Conservation (phyloP, 805 yeast genomes). For the Saccharomyces paradoxus region DNA sequence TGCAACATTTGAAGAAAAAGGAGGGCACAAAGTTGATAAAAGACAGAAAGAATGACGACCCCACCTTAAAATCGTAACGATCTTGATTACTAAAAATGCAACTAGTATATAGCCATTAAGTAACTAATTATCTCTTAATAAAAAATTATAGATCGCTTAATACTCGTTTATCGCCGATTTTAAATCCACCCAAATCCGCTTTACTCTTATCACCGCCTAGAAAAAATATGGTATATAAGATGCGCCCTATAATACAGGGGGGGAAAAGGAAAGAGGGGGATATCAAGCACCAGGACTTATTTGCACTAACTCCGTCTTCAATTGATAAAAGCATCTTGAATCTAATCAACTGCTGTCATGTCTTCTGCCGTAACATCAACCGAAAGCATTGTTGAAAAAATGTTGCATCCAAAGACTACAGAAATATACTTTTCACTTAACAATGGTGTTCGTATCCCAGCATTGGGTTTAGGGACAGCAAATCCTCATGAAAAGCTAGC, state of each 20-base stretch:
- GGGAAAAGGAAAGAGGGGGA: background rate
- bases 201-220: background rate
- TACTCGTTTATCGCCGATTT: background rate
- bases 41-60: background rate
- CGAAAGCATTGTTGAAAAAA: background rate
- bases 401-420: constrained; percentile 30
- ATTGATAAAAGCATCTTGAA: background rate
- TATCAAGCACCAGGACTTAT: background rate
- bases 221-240: background rate
- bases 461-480: constrained; percentile 63
- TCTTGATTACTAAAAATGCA: background rate
- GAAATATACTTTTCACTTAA: constrained; percentile 40
- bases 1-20: background rate
- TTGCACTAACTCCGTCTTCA: background rate
- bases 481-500: constrained; percentile 41
- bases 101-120: background rate
- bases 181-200: background rate
- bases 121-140: background rate
- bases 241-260: background rate
- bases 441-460: constrained; percentile 55
- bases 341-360: constrained; percentile 4
- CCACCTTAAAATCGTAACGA: background rate
- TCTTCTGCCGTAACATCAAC: constrained; percentile 4
- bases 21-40: background rate
- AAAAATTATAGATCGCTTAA: background rate